These are phyloP conservation scores for Isatis lusitanica DNA, from an alignment of 441 rosid species.

Conservation along the genomic window DNA sequence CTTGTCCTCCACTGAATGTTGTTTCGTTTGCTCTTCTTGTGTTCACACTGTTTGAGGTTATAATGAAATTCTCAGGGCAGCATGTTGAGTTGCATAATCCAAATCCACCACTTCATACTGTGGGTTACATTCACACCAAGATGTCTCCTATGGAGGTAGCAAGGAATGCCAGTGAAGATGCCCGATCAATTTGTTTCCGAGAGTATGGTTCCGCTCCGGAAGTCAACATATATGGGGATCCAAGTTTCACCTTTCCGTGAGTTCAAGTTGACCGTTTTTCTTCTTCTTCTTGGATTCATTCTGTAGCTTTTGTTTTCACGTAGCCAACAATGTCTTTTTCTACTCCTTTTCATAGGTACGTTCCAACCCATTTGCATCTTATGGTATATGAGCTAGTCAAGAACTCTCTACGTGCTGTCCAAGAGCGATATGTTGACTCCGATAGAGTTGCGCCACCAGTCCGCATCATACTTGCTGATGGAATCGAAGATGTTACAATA, in stretches of 20 bases:
- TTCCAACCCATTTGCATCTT: conserved; percentile 87
- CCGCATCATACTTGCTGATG: conserved; percentile 88
- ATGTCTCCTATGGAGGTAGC: conserved; percentile 96
- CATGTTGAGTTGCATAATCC: conserved; percentile 97
- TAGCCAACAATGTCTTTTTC: conserved; percentile 5
- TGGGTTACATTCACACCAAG: conserved; percentile 88
- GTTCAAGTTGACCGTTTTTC: conserved; percentile 34
- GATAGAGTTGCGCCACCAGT: conserved; percentile 81
- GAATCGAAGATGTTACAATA: conserved; percentile 91
- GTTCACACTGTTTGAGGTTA: conserved; percentile 18
- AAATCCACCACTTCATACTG: conserved; percentile 73
- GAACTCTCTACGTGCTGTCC: conserved; percentile 94
- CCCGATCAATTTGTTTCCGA: conserved; percentile 71
- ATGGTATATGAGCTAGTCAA: conserved; percentile 97
- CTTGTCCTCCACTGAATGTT: neutral
- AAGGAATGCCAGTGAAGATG: conserved; percentile 82
- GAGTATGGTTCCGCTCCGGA: conserved; percentile 93
- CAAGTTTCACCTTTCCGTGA: conserved; percentile 89
- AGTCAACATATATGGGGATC: conserved; percentile 80
- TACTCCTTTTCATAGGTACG: conserved; percentile 53
- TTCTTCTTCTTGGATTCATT: conserved; percentile 12
- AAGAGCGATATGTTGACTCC: conserved; percentile 74
- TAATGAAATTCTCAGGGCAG: conserved; percentile 71
- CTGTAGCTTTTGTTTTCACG: neutral
- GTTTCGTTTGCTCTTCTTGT: neutral